Conservation (phyloP, 768 basidiomycete species). For the Tricholoma matsutake region DNA sequence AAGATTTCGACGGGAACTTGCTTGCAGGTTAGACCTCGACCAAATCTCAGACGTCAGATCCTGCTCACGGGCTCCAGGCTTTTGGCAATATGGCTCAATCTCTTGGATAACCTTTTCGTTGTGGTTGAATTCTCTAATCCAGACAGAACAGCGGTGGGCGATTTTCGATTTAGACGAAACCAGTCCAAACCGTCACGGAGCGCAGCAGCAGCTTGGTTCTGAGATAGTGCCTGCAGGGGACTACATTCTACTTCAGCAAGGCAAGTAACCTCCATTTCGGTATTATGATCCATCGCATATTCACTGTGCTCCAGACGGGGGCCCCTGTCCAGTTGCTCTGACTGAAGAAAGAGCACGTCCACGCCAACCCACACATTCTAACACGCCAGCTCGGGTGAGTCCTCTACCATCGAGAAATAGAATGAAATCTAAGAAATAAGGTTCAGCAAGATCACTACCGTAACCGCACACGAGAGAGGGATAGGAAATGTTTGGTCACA, state of each 20-base stretch:
- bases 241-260: constrained; percentile 13
- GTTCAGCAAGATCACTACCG: constrained; percentile 10
- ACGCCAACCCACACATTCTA: constrained; percentile 14
- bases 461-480: constrained; percentile 13
- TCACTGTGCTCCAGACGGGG: constrained; percentile 8
- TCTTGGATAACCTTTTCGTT: background rate
- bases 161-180: constrained; percentile 11
- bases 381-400: constrained; percentile 10
- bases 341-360: constrained; percentile 9
- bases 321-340: constrained; percentile 8
- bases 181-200: constrained; percentile 7
- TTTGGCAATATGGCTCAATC: background rate
- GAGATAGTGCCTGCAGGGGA: constrained; percentile 11
- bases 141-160: constrained; percentile 1
- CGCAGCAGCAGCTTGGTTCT: constrained; percentile 2
- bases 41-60: background rate
- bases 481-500: constrained; percentile 12
- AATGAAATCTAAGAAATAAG: constrained; percentile 3
- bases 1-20: background rate
- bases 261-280: constrained; percentile 5
- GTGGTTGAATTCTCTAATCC: background rate
- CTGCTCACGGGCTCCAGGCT: background rate
- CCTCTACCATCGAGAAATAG: background rate
- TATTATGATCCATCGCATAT: constrained; percentile 1
- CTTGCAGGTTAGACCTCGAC: background rate